Base-by-base conservation (phyloP, 306 rosid species). In the Canavalia ensiformis region DNA sequence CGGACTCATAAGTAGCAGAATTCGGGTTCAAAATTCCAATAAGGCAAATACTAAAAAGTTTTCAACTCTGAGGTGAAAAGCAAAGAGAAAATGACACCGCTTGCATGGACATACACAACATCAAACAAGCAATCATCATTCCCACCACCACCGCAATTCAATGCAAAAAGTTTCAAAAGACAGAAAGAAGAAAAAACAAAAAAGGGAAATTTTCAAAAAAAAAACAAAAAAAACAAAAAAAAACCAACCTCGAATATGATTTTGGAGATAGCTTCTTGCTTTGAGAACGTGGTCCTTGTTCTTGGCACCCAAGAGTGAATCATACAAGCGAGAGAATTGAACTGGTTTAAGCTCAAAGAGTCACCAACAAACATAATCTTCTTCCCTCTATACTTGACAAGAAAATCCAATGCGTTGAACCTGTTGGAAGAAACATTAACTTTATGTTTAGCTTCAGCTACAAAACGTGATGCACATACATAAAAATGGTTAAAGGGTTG, bases 281-380 rank as follows among this genome's bases (percentile, higher is more conserved):
- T 87, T 1, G 82, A 4, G 54, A 84, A 82, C 0, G 85, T 13
- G 58, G 88, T 78, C 50, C 82, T 92, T 2, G 97, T 81, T 2
- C 88, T 90, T 0, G 98, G 98, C 0, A 93, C 87, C 97, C 87
- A 92, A 67, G 97, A 86, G 65, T 95, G 92, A 78, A 95, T 78
- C 98, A 95, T 88, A 88, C 99, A 95, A 0, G 97, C 85, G 56
- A 95, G 37, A 4, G 99, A 95, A 59, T 87, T 87, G 88, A 94
- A 95, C 76, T 95, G 99, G 79, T 95, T 95, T 80, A 86, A 75
- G 75, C 99, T 93, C 90, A 93, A 58, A 0, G 99, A 95, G 59
- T 95, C 99, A 3, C 99, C 99, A 0, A 95, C 98, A 52, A 95
- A 95, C 99, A 93, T 95, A 7, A 95, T 93, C 89, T 90, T 95